Evolutionary conservation across 768 basidiomycete genomes (phyloP).

Genomic region (Scleroderma bovista): DNA sequence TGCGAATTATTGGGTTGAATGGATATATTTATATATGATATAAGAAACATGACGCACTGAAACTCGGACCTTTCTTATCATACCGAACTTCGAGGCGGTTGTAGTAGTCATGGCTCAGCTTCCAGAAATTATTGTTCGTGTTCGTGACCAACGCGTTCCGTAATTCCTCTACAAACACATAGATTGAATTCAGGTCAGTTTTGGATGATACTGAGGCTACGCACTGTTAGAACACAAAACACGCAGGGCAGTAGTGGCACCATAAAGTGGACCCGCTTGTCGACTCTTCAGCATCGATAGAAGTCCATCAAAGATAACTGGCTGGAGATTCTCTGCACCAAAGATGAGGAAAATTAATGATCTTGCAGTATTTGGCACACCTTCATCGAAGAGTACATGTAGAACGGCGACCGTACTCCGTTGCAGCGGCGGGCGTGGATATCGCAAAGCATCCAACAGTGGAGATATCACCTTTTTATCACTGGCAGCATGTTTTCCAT

Average conservation of each 20-base stretch:
- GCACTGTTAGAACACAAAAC: conserved; percentile 12
- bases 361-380: conserved; percentile 1
- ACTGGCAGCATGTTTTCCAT: not conserved
- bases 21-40: not conserved
- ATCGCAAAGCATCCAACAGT: conserved; percentile 12
- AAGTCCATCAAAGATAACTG: conserved; percentile 7
- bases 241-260: conserved; percentile 10
- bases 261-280: conserved; percentile 12
- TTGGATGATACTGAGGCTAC: not conserved
- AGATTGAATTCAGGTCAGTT: not conserved
- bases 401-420: conserved; percentile 11
- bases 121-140: conserved; percentile 10
- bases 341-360: not conserved
- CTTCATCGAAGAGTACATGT: conserved; percentile 9
- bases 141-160: conserved; percentile 11
- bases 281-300: conserved; percentile 14
- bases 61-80: conserved; percentile 9
- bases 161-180: conserved; percentile 7
- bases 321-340: conserved; percentile 9
- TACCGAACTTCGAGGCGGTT: conserved; percentile 11
- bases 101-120: conserved; percentile 17
- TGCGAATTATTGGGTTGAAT: not conserved
- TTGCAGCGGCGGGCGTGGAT: conserved; percentile 13
- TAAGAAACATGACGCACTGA: conserved; percentile 6
- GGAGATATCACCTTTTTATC: conserved; percentile 4